Percentiles rank a stretch among this genome's conserved stretches.
phyloP scores from a whole-genome alignment of 2,329 filamentous ascomycete species.

The Amphichorda felina region DNA sequence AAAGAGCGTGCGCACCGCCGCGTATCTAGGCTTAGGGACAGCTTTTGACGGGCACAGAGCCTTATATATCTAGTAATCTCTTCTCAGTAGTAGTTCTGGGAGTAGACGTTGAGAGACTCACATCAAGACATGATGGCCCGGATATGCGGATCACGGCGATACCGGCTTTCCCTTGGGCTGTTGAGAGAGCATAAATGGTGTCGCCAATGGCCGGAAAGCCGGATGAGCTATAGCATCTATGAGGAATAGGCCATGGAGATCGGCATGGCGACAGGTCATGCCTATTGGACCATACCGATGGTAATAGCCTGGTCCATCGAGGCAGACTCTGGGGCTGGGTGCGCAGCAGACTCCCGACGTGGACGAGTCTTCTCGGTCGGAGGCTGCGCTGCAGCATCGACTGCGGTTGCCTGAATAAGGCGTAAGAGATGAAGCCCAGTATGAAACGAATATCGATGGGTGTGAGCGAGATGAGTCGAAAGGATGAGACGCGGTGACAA shows the following conservation, averaged over 20 bases:
- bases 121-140: conserved; percentile 60
- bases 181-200: conserved; percentile 90
- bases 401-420: not conserved
- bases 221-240: conserved; percentile 2
- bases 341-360: conserved; percentile 3
- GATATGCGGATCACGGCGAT: conserved; percentile 87
- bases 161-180: conserved; percentile 71
- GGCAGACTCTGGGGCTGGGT: too few species aligned
- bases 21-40: conserved; percentile 39
- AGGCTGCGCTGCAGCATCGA: conserved; percentile 6
- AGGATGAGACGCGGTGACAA: too few species aligned
- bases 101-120: conserved; percentile 20
- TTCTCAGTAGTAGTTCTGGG: not conserved
- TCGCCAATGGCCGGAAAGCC: conserved; percentile 19
- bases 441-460: not conserved
- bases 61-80: conserved; percentile 30
- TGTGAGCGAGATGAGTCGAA: not conserved
- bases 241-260: not conserved
- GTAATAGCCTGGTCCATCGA: conserved; percentile 3
- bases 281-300: not conserved
- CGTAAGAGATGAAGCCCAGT: not conserved
- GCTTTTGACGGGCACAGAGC: conserved; percentile 35
- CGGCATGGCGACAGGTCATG: not conserved
- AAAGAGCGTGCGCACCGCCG: conserved; percentile 63
- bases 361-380: conserved; percentile 1